phyloP scores from a whole-genome alignment of 129 eudicot species.

The Arctium lappa region DNA sequence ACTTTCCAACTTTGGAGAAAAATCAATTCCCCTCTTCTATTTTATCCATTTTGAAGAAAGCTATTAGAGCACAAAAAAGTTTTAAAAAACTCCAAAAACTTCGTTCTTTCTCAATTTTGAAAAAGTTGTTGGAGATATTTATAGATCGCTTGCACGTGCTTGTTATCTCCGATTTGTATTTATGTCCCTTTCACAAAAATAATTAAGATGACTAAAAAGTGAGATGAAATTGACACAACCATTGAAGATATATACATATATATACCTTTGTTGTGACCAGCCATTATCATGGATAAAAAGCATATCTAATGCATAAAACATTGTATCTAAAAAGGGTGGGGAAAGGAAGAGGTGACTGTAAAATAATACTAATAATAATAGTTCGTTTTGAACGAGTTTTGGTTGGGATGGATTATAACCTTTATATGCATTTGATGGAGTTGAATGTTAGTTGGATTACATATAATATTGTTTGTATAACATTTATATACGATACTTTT shows the following conservation, averaged over 20 bases:
- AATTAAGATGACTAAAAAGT: neutral
- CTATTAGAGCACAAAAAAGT: too few species aligned
- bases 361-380: too few species aligned
- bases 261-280: neutral
- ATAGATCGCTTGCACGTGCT: too few species aligned
- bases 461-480: neutral
- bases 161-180: neutral
- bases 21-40: too few species aligned
- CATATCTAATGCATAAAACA: neutral
- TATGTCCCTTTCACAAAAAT: neutral
- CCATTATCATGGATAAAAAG: neutral
- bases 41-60: too few species aligned
- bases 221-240: neutral
- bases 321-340: neutral
- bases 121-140: too few species aligned
- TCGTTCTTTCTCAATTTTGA: too few species aligned
- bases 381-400: neutral
- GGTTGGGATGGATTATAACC: neutral
- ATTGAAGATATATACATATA: neutral
- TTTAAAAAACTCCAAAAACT: neutral
- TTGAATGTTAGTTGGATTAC: neutral
- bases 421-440: neutral
- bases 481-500: neutral
- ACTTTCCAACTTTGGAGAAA: too few species aligned
- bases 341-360: neutral